Evolutionary conservation across 179 eudicot species (phyloP).

Genomic region (Patellifolia procumbens): DNA sequence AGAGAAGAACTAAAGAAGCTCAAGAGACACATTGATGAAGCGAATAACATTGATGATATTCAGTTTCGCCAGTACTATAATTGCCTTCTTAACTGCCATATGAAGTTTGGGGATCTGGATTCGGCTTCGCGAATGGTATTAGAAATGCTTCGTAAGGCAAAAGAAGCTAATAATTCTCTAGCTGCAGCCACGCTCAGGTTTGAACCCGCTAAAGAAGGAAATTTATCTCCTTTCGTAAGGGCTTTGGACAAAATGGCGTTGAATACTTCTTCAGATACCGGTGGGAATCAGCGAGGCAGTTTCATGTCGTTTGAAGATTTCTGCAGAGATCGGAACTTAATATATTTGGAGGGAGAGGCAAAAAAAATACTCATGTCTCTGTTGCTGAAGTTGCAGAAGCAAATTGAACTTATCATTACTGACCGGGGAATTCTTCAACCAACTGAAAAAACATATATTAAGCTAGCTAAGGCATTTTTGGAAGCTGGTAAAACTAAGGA

Average conservation of each 20-base stretch:
- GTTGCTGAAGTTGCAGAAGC: slow-evolving; percentile 57
- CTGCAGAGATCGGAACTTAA: slow-evolving; percentile 53
- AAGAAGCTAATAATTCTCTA: slow-evolving; percentile 72
- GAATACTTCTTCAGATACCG: slow-evolving; percentile 25
- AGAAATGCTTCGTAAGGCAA: slow-evolving; percentile 88
- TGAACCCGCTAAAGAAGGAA: slow-evolving; percentile 38
- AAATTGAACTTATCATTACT: slow-evolving; percentile 60
- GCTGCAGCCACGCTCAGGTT: slow-evolving; percentile 56
- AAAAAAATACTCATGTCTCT: slow-evolving; percentile 49
- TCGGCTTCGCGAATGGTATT: slow-evolving; percentile 80
- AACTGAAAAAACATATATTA: slow-evolving; percentile 67
- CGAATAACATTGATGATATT: slow-evolving; percentile 49
- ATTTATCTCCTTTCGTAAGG: slow-evolving; percentile 10
- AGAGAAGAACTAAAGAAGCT: slow-evolving; percentile 87
- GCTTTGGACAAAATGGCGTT: slow-evolving; percentile 25
- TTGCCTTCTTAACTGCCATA: slow-evolving; percentile 78
- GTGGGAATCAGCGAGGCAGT: slow-evolving; percentile 15
- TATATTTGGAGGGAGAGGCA: slow-evolving; percentile 55
- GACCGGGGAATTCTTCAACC: slow-evolving; percentile 83
- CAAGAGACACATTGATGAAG: slow-evolving; percentile 76
- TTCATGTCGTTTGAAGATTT: slow-evolving; percentile 59
- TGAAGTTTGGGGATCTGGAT: slow-evolving; percentile 85
- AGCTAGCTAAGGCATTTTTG: slow-evolving; percentile 74
- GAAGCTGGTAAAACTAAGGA: slow-evolving; percentile 76
- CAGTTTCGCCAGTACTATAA: slow-evolving; percentile 80